Conservation (phyloP, 2,329 filamentous ascomycete species). For the Hymenotorrendiella dingleyae region DNA sequence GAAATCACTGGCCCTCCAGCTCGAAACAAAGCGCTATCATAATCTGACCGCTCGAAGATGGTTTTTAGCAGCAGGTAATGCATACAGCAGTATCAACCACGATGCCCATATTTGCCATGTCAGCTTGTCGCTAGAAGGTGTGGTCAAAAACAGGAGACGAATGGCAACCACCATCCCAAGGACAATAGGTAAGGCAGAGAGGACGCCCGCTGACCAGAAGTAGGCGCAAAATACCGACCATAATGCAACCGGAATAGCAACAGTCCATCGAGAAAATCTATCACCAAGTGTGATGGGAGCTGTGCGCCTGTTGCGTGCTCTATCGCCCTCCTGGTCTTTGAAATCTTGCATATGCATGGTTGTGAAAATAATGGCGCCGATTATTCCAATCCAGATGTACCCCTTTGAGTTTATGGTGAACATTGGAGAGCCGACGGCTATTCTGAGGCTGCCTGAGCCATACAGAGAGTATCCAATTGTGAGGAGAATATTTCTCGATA, state of each 20-base stretch:
- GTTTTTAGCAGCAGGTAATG: too few species aligned
- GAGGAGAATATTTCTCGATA: background rate
- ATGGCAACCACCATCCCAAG: background rate
- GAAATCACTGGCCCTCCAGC: too few species aligned
- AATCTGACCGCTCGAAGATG: too few species aligned
- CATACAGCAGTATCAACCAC: background rate
- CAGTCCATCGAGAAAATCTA: conserved; percentile 17
- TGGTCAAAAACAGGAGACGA: background rate
- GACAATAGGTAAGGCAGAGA: background rate
- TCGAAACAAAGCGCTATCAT: too few species aligned
- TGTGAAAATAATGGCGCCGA: background rate
- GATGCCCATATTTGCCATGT: background rate
- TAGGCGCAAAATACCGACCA: conserved; percentile 14
- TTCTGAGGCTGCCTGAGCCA: background rate
- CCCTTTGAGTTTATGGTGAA: too few species aligned
- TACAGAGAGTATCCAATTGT: background rate
- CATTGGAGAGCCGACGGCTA: too few species aligned
- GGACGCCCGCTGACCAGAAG: background rate
- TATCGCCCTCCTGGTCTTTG: background rate
- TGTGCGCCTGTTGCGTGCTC: conserved; percentile 13
- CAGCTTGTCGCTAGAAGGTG: background rate
- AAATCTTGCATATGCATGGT: background rate
- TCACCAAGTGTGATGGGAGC: conserved; percentile 21
- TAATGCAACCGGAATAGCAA: conserved; percentile 18
- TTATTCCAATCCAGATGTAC: too few species aligned